Evolutionary conservation across 192 early-diverging fungal species (phyloP).

Genomic region (Lobulomyces angularis): DNA sequence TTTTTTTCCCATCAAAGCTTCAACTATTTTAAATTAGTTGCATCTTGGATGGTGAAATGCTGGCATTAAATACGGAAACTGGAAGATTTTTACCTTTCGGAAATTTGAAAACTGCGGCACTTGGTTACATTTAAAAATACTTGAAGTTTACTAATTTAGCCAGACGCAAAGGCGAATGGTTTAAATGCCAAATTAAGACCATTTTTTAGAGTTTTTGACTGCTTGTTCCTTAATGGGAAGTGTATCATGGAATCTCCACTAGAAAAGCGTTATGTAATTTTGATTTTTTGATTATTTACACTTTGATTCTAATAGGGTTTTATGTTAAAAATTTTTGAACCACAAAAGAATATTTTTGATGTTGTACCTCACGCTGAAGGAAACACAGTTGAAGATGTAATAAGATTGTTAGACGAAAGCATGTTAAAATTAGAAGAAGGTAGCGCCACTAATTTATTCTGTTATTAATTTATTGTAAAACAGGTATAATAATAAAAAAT

Average conservation of each 20-base stretch:
- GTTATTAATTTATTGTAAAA: conserved; percentile 17
- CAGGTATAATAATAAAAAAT: conserved; percentile 61
- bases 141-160: conserved; percentile 18
- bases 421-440: conserved; percentile 42
- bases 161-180: no score
- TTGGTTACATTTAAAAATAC: conserved; percentile 3
- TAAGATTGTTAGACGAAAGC: conserved; percentile 40
- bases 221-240: conserved; percentile 56
- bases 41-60: conserved; percentile 74
- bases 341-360: conserved; percentile 37
- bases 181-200: conserved; percentile 13
- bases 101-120: conserved; percentile 54
- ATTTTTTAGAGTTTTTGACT: conserved; percentile 61
- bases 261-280: conserved; percentile 29
- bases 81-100: conserved; percentile 57
- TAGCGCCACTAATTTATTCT: conserved; percentile 4
- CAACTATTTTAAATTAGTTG: conserved; percentile 21
- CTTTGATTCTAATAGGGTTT: no score
- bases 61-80: conserved; percentile 53
- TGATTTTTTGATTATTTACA: no score
- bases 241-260: conserved; percentile 46
- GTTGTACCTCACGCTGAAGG: conserved; percentile 39
- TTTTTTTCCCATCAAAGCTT: neutral
- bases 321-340: conserved; percentile 34
- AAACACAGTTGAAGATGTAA: conserved; percentile 39